Evolutionary conservation across 495 filamentous ascomycete genomes (phyloP).

Genomic region (Schizothecium vesticola): DNA sequence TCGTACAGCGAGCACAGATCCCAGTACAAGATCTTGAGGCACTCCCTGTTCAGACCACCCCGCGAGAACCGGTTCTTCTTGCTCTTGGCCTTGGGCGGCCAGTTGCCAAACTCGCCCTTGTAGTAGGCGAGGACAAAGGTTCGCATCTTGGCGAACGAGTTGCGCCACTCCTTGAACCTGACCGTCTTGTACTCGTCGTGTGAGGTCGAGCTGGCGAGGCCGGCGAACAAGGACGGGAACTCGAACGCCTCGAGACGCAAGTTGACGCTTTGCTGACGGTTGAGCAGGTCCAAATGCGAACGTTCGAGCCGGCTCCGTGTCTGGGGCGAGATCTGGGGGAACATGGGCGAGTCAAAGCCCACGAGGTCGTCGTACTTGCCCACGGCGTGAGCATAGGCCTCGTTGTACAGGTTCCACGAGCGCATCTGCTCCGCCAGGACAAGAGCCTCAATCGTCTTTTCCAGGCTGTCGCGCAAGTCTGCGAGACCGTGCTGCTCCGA

Average conservation of each 20-base stretch:
- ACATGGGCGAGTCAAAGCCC: constrained; percentile 62
- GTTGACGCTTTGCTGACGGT: constrained; percentile 60
- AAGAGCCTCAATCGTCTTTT: constrained; percentile 87
- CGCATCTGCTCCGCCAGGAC: constrained; percentile 82
- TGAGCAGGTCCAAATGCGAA: constrained; percentile 70
- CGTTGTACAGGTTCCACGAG: constrained; percentile 75
- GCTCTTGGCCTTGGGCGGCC: constrained; percentile 85
- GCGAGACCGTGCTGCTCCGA: constrained; percentile 69
- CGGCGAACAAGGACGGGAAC: constrained; percentile 86
- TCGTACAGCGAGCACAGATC: constrained; percentile 88
- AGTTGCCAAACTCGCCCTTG: constrained; percentile 77
- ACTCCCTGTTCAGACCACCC: constrained; percentile 75
- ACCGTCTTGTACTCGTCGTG: constrained; percentile 66
- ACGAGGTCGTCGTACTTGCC: constrained; percentile 78
- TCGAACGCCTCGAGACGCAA: constrained; percentile 72
- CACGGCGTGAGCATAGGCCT: constrained; percentile 88
- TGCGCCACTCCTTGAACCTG: constrained; percentile 79
- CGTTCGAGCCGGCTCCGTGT: constrained; percentile 78
- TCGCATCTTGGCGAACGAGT: constrained; percentile 65
- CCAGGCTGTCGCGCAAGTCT: constrained; percentile 75
- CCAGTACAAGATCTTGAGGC: constrained; percentile 74
- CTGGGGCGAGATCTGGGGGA: constrained; percentile 56
- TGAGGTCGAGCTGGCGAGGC: constrained; percentile 73
- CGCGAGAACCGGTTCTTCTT: constrained; percentile 92
- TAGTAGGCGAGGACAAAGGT: constrained; percentile 72